Conservation (phyloP, 768 basidiomycete genomes). For the Calocera cornea region DNA sequence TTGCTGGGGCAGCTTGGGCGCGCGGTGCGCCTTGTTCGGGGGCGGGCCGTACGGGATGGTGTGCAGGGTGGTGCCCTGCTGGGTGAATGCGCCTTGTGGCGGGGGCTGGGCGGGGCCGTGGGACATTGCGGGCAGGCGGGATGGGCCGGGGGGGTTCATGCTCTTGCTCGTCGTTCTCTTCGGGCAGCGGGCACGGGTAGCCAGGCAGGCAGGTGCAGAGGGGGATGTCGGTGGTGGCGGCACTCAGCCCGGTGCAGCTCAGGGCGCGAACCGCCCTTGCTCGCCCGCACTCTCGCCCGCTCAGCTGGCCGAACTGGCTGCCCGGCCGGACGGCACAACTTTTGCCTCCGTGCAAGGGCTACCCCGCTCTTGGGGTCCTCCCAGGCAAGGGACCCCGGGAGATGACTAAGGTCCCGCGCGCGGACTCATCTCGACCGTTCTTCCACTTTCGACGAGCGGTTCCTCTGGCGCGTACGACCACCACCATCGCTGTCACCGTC, state of each 20-base stretch:
- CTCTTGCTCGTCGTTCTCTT: background rate
- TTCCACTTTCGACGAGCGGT: background rate
- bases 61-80: background rate
- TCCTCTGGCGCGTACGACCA: background rate
- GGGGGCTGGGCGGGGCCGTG: background rate
- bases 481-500: conserved; percentile 3
- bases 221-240: too few species aligned
- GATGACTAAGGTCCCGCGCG: background rate
- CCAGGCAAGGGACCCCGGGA: background rate
- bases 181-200: too few species aligned
- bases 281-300: too few species aligned
- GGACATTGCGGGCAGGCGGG: background rate
- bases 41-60: background rate
- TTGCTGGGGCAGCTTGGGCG: too few species aligned
- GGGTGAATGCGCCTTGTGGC: too few species aligned
- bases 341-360: background rate
- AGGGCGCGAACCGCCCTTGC: too few species aligned
- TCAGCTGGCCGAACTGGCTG: too few species aligned
- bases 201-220: too few species aligned
- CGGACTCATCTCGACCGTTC: background rate
- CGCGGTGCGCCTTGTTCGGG: background rate
- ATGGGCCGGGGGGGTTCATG: background rate
- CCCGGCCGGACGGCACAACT: too few species aligned
- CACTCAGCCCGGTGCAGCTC: too few species aligned
- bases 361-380: background rate